Conservation (phyloP, 768 basidiomycete species). For the Boletus rex-veris region DNA sequence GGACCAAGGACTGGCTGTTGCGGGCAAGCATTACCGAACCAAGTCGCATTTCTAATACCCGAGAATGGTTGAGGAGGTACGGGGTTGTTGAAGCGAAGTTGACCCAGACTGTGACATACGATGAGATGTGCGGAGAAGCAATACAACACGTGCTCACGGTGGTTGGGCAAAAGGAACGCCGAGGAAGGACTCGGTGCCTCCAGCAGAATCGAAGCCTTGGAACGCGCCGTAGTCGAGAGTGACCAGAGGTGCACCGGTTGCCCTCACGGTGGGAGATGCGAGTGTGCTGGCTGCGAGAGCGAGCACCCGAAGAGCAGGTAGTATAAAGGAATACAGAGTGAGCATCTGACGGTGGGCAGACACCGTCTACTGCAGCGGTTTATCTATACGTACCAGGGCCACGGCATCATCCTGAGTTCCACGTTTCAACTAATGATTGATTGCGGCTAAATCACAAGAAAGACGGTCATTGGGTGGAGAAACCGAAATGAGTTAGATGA, state of each 20-base stretch:
- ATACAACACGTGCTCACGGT: background rate
- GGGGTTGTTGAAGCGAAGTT: constrained; percentile 21
- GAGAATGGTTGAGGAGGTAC: background rate
- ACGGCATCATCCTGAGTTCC: too few relatives aligned
- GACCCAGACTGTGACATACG: constrained; percentile 5
- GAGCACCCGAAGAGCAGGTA: background rate
- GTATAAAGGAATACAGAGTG: background rate
- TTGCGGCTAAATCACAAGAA: too few relatives aligned
- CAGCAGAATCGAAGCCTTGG: constrained; percentile 10
- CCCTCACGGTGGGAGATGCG: background rate
- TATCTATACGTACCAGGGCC: too few relatives aligned
- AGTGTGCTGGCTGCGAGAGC: background rate
- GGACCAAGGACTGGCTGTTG: constrained; percentile 29
- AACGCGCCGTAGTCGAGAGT: constrained; percentile 17
- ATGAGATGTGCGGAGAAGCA: background rate
- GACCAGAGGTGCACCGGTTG: constrained; percentile 1
- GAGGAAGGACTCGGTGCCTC: background rate
- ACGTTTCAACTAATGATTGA: too few relatives aligned
- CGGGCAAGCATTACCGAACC: constrained; percentile 37
- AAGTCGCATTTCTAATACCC: background rate
- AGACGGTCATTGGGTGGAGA: too few relatives aligned
- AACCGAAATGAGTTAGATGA: too few relatives aligned
- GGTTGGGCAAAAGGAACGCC: background rate
- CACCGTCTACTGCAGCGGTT: too few relatives aligned
- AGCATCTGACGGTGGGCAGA: background rate